Evolutionary conservation across 2,329 filamentous ascomycete species (phyloP).

Genomic region (Pseudogymnoascus sp.): DNA sequence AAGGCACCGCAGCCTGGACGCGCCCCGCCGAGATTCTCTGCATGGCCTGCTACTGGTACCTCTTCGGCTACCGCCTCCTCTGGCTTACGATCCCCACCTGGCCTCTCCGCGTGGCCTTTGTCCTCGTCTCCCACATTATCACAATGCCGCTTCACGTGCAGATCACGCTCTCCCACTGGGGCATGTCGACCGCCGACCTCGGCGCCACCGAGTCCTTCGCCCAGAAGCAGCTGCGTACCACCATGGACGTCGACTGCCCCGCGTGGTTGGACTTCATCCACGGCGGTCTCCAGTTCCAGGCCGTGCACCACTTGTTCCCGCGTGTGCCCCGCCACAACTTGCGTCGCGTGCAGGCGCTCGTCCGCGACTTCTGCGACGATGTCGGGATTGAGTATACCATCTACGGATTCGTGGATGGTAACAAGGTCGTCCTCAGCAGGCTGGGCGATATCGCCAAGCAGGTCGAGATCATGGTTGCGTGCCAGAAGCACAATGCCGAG

Average conservation of each 20-base stretch:
- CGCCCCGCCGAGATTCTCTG: slow-evolving; percentile 57
- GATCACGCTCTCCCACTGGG: slow-evolving; percentile 65
- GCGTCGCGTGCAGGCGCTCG: slow-evolving; percentile 48
- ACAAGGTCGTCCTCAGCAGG: slow-evolving; percentile 45
- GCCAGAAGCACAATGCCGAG: slow-evolving; percentile 42
- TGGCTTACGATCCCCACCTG: slow-evolving; percentile 51
- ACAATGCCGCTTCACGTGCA: slow-evolving; percentile 64
- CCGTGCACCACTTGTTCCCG: slow-evolving; percentile 62
- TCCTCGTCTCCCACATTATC: slow-evolving; percentile 55
- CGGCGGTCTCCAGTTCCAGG: slow-evolving; percentile 65
- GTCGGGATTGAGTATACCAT: slow-evolving; percentile 55
- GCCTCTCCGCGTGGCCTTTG: slow-evolving; percentile 49
- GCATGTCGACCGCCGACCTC: slow-evolving; percentile 59
- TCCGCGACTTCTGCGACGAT: slow-evolving; percentile 56
- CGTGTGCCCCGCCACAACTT: slow-evolving; percentile 62
- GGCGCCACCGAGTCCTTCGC: slow-evolving; percentile 58
- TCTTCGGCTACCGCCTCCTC: slow-evolving; percentile 59
- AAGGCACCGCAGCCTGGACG: slow-evolving; percentile 55
- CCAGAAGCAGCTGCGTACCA: slow-evolving; percentile 61
- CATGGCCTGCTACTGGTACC: slow-evolving; percentile 57
- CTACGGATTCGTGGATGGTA: slow-evolving; percentile 54
- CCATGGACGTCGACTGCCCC: slow-evolving; percentile 67
- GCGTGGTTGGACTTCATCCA: slow-evolving; percentile 65
- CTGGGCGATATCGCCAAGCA: slow-evolving; percentile 53
- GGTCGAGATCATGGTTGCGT: slow-evolving; percentile 50